Conservation (phyloP, 2,329 filamentous ascomycete species). For the Colletotrichum higginsianum region DNA sequence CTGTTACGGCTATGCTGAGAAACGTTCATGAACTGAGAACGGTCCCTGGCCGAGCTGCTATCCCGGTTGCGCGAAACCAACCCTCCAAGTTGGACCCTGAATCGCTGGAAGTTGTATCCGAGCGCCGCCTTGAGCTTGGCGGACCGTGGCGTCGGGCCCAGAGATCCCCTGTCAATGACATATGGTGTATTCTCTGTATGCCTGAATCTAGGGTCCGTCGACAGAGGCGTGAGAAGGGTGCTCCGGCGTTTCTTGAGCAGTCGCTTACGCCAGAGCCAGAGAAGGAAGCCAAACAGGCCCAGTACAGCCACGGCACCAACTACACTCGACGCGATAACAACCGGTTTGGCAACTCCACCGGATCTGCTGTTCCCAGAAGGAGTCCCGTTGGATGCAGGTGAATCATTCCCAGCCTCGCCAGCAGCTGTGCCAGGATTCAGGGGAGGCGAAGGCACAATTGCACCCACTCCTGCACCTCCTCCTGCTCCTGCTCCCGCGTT, state of each 20-base stretch:
- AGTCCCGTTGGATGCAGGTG: conserved; percentile 16
- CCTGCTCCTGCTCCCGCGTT: background rate
- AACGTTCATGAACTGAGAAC: conserved; percentile 63
- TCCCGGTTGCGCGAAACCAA: conserved; percentile 60
- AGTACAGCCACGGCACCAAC: conserved; percentile 64
- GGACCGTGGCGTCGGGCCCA: conserved; percentile 64
- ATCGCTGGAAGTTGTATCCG: conserved; percentile 52
- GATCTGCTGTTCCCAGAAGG: conserved; percentile 44
- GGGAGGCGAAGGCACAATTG: conserved; percentile 13
- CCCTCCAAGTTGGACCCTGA: conserved; percentile 54
- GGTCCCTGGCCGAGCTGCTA: conserved; percentile 48
- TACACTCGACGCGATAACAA: conserved; percentile 66
- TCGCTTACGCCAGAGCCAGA: conserved; percentile 67
- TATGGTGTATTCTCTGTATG: conserved; percentile 51
- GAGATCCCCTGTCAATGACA: conserved; percentile 60
- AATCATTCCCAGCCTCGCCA: conserved; percentile 30
- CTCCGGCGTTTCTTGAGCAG: conserved; percentile 59
- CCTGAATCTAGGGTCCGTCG: conserved; percentile 50
- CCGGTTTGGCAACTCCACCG: conserved; percentile 50
- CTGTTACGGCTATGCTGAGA: conserved; percentile 57
- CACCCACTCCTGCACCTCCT: background rate
- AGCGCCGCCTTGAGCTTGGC: conserved; percentile 59
- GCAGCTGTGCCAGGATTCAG: conserved; percentile 36
- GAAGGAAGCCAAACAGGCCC: conserved; percentile 61
- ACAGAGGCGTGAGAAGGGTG: conserved; percentile 65